Evolutionary conservation across 1,284 basidiomycete species (phyloP).

Genomic region (Afroboletus lepidellus): DNA sequence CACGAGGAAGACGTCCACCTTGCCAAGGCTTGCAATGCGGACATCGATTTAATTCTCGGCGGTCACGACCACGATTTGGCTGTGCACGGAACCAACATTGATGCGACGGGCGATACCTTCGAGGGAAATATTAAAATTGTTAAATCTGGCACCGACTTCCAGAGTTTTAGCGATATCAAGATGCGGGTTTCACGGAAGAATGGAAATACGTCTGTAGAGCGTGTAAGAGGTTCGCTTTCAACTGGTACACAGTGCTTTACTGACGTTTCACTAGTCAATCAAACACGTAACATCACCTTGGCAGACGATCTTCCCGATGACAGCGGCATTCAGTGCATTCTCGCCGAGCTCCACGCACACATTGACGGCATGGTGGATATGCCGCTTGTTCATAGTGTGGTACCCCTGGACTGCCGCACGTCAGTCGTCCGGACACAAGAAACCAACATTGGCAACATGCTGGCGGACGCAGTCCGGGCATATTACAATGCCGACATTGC

Average conservation of each 20-base stretch:
- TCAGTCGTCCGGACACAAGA: constrained; percentile 5
- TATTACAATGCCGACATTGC: constrained; percentile 21
- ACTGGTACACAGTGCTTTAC: background rate
- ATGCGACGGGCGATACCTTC: background rate
- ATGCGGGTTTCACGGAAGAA: constrained; percentile 1
- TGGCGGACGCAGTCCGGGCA: constrained; percentile 20
- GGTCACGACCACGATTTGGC: constrained; percentile 14
- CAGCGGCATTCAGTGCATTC: constrained; percentile 1
- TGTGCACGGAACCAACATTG: constrained; percentile 9
- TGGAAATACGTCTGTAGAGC: background rate
- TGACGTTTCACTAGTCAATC: constrained; percentile 1
- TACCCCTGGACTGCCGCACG: constrained; percentile 9
- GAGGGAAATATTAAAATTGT: constrained; percentile 9
- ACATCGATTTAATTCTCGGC: constrained; percentile 12
- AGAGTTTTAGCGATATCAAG: constrained; percentile 7
- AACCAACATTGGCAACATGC: constrained; percentile 6
- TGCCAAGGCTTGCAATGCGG: background rate
- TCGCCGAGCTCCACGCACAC: background rate
- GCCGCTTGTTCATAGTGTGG: constrained; percentile 3
- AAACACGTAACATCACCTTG: constrained; percentile 9
- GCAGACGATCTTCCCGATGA: constrained; percentile 6
- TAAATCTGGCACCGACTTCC: constrained; percentile 12
- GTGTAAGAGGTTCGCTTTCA: constrained; percentile 6
- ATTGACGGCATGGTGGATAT: background rate
- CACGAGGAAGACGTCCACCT: constrained; percentile 14